Evolutionary conservation across 2,329 filamentous ascomycete species (phyloP), one percentile per base, ranked within the genome.

Genomic region (Metarhizium robertsii): DNA sequence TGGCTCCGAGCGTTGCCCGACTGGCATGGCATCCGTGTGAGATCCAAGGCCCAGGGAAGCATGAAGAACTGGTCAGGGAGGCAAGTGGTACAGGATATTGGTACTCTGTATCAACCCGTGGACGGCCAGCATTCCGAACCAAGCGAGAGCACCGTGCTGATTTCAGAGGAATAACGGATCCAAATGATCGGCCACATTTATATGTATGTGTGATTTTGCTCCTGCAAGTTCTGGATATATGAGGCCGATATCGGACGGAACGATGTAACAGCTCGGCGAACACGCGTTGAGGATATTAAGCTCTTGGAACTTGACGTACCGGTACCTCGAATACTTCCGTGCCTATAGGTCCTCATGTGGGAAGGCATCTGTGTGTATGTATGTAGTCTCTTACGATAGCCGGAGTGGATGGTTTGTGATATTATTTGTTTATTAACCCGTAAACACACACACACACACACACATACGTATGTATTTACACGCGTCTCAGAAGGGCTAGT

Each of bases 11-110:
- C 71, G 0, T 67, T 82, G 61, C 85, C 86, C n/a, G 71, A 81
- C 61, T 89, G 85, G 85, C 75, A 83, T 64, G 75, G 84, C 69
- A 73, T 79, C 61, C 64, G 68, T 16, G n/a, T 80, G 56, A 71
- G 84, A 59, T 72, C 74, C 36, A 68, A 69, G 57, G 68, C 66
- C 25, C 64, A 72, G 59, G 64, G 59, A 20, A 70, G 71, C 55
- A 79, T 79, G 76, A 59, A 60, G 30, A 68, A 71, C 48, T 79
- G 74, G 62, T 67, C 60, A 25, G 77, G 76, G 4, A 67, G 74
- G 46, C 76, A 79, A 66, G 76, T 79, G 25, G 72, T 79, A 30
- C 56, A 70, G 58, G 75, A 79, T 57, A 64, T 76, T 48, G 68
- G 72, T 36, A 68, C 65, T 67, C 49, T 54, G 13, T 54, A 54